A percentile compares a stretch with the other conserved stretches of the same genome.
These are phyloP conservation scores for Craterostigma plantagineum DNA, from an alignment of 257 asterid genomes.

Conservation along the genomic window DNA sequence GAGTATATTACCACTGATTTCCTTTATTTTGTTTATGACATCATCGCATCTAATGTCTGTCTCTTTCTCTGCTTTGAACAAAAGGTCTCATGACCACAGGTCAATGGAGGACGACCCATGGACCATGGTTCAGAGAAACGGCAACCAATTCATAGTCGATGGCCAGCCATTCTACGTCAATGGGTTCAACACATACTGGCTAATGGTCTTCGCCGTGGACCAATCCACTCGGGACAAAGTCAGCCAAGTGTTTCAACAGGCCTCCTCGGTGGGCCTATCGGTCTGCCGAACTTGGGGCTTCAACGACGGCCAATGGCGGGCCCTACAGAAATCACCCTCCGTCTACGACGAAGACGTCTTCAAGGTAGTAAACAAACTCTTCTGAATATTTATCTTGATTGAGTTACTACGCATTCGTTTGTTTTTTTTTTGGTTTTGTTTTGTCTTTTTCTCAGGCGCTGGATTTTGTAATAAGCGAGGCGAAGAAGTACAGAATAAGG, in stretches of 20 bases:
- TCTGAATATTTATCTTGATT: no score
- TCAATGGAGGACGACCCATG: conserved; percentile 20
- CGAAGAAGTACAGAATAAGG: conserved; percentile 62
- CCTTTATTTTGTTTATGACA: no score
- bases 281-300: conserved; percentile 97
- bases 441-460: conserved; percentile 31
- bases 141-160: conserved; percentile 47
- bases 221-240: conserved; percentile 62
- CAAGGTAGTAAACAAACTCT: conserved; percentile 29
- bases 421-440: neutral
- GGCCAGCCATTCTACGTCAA: conserved; percentile 78
- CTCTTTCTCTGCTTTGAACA: no score
- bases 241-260: conserved; percentile 57
- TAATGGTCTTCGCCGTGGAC: conserved; percentile 81
- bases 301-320: conserved; percentile 92
- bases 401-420: no score
- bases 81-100: neutral
- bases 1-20: no score
- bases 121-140: conserved; percentile 50
- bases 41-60: no score
- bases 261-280: conserved; percentile 59
- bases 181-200: conserved; percentile 96
- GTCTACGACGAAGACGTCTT: conserved; percentile 68
- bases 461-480: conserved; percentile 87
- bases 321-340: conserved; percentile 65